Percentiles rank a stretch among this genome's conserved stretches.
Evolutionary conservation across 1,284 basidiomycete species (phyloP).

Genomic region (Apiotrichum sp.): DNA sequence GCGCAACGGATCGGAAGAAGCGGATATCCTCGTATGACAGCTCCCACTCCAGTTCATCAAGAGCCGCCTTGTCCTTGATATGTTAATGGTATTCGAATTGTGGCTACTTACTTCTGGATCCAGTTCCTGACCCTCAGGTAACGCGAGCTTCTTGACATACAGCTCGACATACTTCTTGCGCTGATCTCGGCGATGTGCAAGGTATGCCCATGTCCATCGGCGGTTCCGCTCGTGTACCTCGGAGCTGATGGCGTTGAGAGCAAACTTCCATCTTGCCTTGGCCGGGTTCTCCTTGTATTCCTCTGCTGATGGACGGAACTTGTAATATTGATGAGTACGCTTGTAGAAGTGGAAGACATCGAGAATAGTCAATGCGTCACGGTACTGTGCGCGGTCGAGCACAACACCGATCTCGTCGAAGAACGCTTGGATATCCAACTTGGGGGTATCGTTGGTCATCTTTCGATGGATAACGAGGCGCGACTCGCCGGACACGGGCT

Average conservation of each 20-base stretch:
- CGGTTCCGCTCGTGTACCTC: conserved; percentile 78
- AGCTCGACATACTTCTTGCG: conserved; percentile 73
- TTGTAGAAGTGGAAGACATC: conserved; percentile 98
- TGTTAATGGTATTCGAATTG: conserved; percentile 34
- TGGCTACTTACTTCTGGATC: background rate
- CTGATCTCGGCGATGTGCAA: conserved; percentile 81
- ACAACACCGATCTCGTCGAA: conserved; percentile 94
- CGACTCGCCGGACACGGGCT: conserved; percentile 93
- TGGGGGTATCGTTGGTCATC: conserved; percentile 65
- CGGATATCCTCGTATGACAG: conserved; percentile 92
- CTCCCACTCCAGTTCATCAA: conserved; percentile 71
- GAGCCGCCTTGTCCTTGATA: conserved; percentile 57
- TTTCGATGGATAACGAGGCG: conserved; percentile 78
- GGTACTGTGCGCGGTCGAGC: conserved; percentile 91
- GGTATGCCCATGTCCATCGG: conserved; percentile 90
- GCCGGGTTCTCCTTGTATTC: conserved; percentile 63
- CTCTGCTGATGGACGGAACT: conserved; percentile 62
- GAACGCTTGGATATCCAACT: conserved; percentile 79
- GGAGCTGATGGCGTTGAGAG: conserved; percentile 70
- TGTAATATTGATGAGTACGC: conserved; percentile 81
- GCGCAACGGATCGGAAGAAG: conserved; percentile 94
- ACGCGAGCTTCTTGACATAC: conserved; percentile 62
- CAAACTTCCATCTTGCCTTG: conserved; percentile 72
- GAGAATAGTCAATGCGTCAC: conserved; percentile 84
- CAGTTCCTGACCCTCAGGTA: conserved; percentile 37